phyloP scores from a whole-genome alignment of 2,329 filamentous ascomycete genomes.

The Fusarium solani-melongenae region DNA sequence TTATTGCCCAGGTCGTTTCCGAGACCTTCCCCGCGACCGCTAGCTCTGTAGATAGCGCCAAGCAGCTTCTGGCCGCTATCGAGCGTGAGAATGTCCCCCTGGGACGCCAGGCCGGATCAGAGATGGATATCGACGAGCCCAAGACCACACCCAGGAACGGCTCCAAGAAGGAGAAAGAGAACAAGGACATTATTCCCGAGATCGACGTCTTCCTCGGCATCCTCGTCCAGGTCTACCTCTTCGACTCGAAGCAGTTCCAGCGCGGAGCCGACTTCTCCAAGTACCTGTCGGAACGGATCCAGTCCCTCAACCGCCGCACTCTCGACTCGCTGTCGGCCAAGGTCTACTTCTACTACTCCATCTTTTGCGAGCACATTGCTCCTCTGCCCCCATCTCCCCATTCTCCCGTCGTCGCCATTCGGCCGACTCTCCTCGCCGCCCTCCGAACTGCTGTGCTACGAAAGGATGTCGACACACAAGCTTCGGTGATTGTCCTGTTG shows the following conservation, averaged over 20 bases:
- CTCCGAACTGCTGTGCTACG: conserved; percentile 94
- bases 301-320: conserved; percentile 90
- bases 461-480: conserved; percentile 97
- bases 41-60: conserved; percentile 72
- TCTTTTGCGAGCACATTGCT: conserved; percentile 92
- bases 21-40: conserved; percentile 77
- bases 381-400: conserved; percentile 90
- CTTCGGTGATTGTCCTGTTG: conserved; percentile 92
- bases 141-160: conserved; percentile 65
- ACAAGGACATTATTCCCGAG: conserved; percentile 85
- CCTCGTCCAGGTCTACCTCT: conserved; percentile 86
- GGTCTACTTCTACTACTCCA: conserved; percentile 97
- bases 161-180: conserved; percentile 74
- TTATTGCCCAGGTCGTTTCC: conserved; percentile 82
- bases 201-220: conserved; percentile 91
- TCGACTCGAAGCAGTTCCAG: conserved; percentile 84
- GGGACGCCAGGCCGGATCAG: conserved; percentile 64
- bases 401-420: conserved; percentile 86
- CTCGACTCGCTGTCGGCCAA: conserved; percentile 93
- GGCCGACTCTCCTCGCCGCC: conserved; percentile 86
- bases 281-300: conserved; percentile 84
- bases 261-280: conserved; percentile 87
- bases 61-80: conserved; percentile 76
- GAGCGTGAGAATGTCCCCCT: conserved; percentile 74
- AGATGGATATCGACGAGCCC: conserved; percentile 79